Conservation (phyloP, 352 stramenopile genomes). For the Globisporangium apiculatum region DNA sequence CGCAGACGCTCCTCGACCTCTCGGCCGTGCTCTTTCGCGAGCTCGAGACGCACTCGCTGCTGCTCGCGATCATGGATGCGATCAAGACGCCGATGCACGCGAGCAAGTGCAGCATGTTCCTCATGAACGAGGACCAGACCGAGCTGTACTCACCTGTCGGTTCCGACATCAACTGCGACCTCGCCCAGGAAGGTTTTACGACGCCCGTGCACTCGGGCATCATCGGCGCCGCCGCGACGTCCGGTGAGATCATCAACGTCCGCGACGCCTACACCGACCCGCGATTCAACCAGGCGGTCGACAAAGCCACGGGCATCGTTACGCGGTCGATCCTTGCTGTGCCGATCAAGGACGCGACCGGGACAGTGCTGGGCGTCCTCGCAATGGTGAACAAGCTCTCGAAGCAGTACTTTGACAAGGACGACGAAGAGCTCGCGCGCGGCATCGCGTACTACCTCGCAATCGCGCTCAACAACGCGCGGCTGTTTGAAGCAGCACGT, state of each 20-base stretch:
- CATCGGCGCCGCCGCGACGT: constrained; percentile 51
- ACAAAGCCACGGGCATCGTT: constrained; percentile 53
- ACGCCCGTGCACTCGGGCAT: constrained; percentile 47
- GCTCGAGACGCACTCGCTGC: constrained; percentile 47
- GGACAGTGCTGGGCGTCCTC: constrained; percentile 55
- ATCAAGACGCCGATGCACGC: constrained; percentile 45
- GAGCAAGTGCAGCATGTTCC: constrained; percentile 58
- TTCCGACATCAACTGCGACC: constrained; percentile 34
- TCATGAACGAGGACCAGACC: constrained; percentile 46
- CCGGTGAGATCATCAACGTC: constrained; percentile 70
- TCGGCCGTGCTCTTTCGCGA: constrained; percentile 60
- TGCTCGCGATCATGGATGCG: constrained; percentile 45
- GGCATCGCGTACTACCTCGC: constrained; percentile 62
- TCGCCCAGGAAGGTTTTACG: constrained; percentile 36
- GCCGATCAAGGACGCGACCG: constrained; percentile 69
- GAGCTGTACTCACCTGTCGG: constrained; percentile 50
- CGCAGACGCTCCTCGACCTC: constrained; percentile 55
- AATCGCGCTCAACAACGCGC: constrained; percentile 62
- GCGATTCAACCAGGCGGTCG: constrained; percentile 59
- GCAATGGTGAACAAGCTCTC: constrained; percentile 62
- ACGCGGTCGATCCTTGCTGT: constrained; percentile 74
- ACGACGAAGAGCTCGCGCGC: constrained; percentile 57
- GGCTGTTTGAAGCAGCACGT: constrained; percentile 49
- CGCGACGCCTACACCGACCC: constrained; percentile 57
- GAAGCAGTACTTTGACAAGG: constrained; percentile 64